Conservation (phyloP, 2,329 filamentous ascomycete species). For the Zalaria sp. region DNA sequence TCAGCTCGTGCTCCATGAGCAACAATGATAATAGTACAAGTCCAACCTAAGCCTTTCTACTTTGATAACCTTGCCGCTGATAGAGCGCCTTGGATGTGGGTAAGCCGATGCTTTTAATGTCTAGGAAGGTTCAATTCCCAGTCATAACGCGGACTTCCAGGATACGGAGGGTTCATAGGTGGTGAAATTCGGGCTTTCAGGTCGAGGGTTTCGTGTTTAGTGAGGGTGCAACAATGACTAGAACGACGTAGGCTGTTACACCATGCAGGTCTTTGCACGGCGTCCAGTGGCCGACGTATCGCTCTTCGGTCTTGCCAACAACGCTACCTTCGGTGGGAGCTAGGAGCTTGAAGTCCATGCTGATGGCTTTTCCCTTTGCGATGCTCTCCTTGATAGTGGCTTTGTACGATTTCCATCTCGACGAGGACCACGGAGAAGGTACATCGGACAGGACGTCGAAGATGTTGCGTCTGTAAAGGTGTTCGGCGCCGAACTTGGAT, state of each 20-base stretch:
- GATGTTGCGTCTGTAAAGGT: constrained; percentile 28
- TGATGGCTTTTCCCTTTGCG: constrained; percentile 16
- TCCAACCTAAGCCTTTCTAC: no score
- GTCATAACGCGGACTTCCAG: no score
- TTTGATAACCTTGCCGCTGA: no score
- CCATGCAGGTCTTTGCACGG: constrained; percentile 27
- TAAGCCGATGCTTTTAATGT: no score
- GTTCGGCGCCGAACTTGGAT: constrained; percentile 20
- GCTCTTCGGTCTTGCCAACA: constrained; percentile 15
- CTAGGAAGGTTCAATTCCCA: no score
- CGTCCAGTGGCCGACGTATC: constrained; percentile 28
- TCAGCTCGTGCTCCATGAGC: no score
- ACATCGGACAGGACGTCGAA: constrained; percentile 39
- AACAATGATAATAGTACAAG: no score
- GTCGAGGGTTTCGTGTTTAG: no score
- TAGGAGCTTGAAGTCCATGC: constrained; percentile 15
- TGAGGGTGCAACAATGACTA: constrained; percentile 7
- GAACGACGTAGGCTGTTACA: constrained; percentile 18
- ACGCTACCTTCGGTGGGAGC: constrained; percentile 8
- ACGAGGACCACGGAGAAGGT: constrained; percentile 21
- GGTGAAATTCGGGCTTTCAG: no score
- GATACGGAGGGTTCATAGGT: no score
- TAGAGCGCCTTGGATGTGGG: no score
- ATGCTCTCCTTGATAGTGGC: constrained; percentile 26
- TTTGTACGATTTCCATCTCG: constrained; percentile 31